Percentiles rank a stretch among this genome's conserved stretches.
Conservation (phyloP, 306 rosid species). For the Pterocarpus macrocarpus region DNA sequence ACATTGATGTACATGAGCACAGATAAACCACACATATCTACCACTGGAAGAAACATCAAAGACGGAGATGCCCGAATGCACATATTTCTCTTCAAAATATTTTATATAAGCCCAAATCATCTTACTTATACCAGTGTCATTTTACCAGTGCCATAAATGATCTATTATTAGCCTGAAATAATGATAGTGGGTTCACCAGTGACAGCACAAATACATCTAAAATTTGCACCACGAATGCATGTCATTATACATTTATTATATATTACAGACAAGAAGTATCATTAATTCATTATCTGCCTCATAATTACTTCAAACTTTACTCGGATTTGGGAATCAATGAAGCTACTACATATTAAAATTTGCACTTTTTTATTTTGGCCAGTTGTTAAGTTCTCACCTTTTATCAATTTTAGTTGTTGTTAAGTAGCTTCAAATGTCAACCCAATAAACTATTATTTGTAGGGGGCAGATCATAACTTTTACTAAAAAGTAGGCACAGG, state of each 20-base stretch:
- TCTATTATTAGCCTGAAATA: conserved; percentile 34
- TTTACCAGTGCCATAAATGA: conserved; percentile 27
- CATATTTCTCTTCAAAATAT: neutral
- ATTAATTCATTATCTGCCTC: neutral
- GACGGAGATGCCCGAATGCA: conserved; percentile 25
- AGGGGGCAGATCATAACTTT: conserved; percentile 19
- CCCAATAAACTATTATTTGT: conserved; percentile 1
- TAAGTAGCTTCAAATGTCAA: conserved; percentile 23
- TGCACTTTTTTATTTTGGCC: neutral
- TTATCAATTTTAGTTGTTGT: conserved; percentile 20
- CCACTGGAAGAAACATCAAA: neutral
- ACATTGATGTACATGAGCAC: conserved; percentile 29
- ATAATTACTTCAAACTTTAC: neutral
- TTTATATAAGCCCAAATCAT: conserved; percentile 23
- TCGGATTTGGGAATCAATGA: neutral
- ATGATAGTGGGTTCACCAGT: conserved; percentile 3
- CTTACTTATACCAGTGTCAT: neutral
- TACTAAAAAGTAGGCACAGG: conserved; percentile 41
- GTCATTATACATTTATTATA: neutral
- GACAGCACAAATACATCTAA: neutral
- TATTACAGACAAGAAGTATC: neutral
- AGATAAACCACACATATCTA: conserved; percentile 35
- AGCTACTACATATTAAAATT: neutral
- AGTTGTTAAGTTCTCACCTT: neutral
- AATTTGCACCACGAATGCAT: neutral